Evolutionary conservation across 176 grass and related monocot genomes (phyloP).

Genomic region (Bonia amplexicaulis): DNA sequence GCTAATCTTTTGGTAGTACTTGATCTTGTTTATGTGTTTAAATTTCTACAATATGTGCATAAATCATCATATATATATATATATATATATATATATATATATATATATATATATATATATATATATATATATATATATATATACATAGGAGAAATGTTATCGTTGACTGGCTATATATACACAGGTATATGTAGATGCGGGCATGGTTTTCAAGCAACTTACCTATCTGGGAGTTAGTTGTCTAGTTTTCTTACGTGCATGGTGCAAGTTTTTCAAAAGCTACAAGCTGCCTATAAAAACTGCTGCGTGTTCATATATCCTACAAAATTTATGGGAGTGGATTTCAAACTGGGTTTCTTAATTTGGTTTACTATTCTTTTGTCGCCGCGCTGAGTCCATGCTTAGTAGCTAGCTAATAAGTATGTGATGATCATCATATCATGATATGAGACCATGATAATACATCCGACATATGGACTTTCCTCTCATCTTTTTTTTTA

Average conservation of each 20-base stretch:
- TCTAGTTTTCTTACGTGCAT: background rate
- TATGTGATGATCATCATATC: background rate
- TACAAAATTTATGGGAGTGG: background rate
- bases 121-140: background rate
- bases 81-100: background rate
- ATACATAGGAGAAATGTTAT: background rate
- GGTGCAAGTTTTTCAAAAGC: conserved; percentile 36
- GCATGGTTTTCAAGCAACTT: background rate
- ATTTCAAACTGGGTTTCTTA: background rate
- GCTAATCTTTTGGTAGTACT: background rate
- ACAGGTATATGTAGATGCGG: background rate
- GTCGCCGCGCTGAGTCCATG: background rate
- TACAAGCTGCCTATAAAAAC: background rate
- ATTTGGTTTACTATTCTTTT: background rate
- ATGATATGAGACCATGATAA: background rate
- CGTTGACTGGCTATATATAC: background rate
- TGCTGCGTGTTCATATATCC: background rate
- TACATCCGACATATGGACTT: background rate
- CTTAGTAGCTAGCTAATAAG: background rate
- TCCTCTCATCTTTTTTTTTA: background rate
- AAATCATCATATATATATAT: background rate
- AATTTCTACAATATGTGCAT: background rate
- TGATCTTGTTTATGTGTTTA: background rate
- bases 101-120: background rate
- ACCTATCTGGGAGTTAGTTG: background rate